Percentiles rank a stretch among this genome's conserved stretches.
Conservation (phyloP, 192 early-diverging fungal genomes). For the Haplosporangium gracile region DNA sequence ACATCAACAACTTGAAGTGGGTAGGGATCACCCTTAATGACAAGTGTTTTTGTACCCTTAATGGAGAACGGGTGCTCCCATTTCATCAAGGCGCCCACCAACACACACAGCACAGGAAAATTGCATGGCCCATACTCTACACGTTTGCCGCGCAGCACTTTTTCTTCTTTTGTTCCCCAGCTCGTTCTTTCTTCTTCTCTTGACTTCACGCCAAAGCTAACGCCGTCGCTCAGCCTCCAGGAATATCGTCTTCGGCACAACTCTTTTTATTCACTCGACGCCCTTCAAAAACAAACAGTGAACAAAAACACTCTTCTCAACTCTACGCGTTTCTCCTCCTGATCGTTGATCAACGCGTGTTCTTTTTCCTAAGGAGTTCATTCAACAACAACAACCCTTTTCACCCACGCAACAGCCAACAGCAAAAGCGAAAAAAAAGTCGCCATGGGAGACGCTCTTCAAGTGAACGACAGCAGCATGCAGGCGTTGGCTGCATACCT, state of each 20-base stretch:
- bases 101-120: too few relatives aligned
- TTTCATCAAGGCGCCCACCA: neutral
- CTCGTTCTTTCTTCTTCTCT: too few relatives aligned
- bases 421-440: neutral
- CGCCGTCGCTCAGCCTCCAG: too few relatives aligned
- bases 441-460: conserved; percentile 47
- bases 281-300: too few relatives aligned
- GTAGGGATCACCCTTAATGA: neutral
- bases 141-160: too few relatives aligned
- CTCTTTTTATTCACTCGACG: too few relatives aligned
- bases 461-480: conserved; percentile 65
- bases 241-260: too few relatives aligned
- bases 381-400: neutral
- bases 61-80: neutral
- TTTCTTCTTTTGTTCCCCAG: too few relatives aligned
- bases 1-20: neutral
- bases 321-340: too few relatives aligned
- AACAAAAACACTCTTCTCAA: too few relatives aligned
- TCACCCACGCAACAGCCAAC: neutral
- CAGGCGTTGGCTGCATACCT: conserved; percentile 65
- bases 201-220: too few relatives aligned
- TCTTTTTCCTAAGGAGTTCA: neutral
- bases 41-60: neutral
- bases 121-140: too few relatives aligned
- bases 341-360: neutral